These are phyloP conservation scores for Leccinum rimulosum DNA, from an alignment of 768 basidiomycete genomes.

Conservation along the genomic window DNA sequence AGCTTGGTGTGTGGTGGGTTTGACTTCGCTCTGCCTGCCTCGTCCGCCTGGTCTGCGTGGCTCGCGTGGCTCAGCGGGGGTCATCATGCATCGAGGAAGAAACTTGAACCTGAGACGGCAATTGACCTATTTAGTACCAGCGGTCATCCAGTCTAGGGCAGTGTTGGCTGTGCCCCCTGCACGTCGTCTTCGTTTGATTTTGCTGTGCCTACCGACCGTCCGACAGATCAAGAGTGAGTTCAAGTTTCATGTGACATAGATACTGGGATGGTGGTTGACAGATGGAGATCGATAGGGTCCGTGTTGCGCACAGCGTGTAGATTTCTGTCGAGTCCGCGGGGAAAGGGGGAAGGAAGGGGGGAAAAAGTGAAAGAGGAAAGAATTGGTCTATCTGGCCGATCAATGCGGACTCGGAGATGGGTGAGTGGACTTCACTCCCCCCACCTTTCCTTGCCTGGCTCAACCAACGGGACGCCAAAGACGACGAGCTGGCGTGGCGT, in stretches of 20 bases:
- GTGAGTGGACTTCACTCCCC: not conserved
- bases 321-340: not conserved
- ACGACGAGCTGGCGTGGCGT: not conserved
- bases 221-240: not conserved
- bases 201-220: not conserved
- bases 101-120: not conserved
- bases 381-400: not conserved
- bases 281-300: not conserved
- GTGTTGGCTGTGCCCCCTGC: not conserved
- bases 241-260: not conserved
- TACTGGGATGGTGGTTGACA: not conserved
- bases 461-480: not conserved
- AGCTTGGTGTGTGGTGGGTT: not conserved
- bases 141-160: not conserved
- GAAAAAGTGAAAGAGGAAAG: not conserved
- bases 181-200: not conserved
- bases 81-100: not conserved
- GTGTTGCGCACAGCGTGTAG: not conserved
- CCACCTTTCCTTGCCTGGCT: not conserved
- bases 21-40: not conserved
- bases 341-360: not conserved
- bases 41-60: not conserved
- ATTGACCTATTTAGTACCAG: not conserved
- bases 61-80: not conserved
- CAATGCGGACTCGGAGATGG: not conserved